A percentile compares a stretch with the other conserved stretches of the same genome.
Conservation (phyloP, 2,329 filamentous ascomycete genomes). For the Macrophomina tecta region DNA sequence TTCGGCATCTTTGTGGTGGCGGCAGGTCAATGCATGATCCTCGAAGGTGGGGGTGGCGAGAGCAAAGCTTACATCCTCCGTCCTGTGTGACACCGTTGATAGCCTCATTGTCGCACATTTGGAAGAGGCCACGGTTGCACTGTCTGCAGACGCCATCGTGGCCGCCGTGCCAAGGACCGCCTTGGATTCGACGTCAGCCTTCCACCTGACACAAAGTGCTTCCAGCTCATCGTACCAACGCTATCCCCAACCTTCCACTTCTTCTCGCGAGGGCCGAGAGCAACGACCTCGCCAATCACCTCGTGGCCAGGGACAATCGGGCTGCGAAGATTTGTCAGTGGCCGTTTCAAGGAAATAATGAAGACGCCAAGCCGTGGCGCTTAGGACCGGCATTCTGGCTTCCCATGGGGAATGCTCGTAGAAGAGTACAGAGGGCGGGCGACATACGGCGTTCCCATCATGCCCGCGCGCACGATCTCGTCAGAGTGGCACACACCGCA, state of each 20-base stretch:
- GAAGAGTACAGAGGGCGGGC: background rate
- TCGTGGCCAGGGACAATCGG: constrained; percentile 75
- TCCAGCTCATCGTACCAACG: constrained; percentile 54
- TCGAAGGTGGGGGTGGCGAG: background rate
- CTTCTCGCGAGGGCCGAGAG: constrained; percentile 63
- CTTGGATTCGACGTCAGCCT: background rate
- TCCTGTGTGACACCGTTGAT: constrained; percentile 71
- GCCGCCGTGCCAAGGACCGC: constrained; percentile 67
- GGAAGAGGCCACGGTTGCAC: constrained; percentile 69
- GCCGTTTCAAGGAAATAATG: too few relatives aligned
- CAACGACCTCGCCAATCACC: constrained; percentile 70
- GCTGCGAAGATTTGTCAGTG: constrained; percentile 10
- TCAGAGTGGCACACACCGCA: constrained; percentile 77
- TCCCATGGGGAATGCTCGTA: too few relatives aligned
- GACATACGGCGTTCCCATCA: constrained; percentile 57
- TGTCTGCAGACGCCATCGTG: constrained; percentile 66
- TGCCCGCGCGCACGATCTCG: constrained; percentile 22
- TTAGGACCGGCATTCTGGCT: too few relatives aligned
- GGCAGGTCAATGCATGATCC: constrained; percentile 7
- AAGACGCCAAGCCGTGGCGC: too few relatives aligned
- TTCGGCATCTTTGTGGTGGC: constrained; percentile 55
- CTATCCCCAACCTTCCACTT: constrained; percentile 68
- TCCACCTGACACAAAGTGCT: constrained; percentile 44
- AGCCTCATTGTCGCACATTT: constrained; percentile 68
- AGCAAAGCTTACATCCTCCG: constrained; percentile 64